Percentiles rank a stretch among this genome's conserved stretches.
Evolutionary conservation across 805 yeast genomes (phyloP).

Genomic region (Ogataea nitratoaversa): DNA sequence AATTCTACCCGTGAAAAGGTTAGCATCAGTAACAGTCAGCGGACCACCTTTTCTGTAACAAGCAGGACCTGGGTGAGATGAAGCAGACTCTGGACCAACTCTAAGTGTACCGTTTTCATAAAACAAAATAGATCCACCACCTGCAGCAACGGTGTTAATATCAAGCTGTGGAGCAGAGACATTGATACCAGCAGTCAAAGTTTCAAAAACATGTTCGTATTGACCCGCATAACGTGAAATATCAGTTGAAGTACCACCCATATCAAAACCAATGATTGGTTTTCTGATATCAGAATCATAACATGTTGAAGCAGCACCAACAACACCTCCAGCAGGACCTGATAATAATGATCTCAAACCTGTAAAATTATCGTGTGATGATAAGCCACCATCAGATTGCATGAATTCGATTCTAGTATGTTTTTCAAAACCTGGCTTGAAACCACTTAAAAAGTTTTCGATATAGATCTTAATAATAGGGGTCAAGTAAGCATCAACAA

Average conservation of each 20-base stretch:
- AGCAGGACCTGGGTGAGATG: conserved; percentile 88
- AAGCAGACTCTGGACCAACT: conserved; percentile 85
- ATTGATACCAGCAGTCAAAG: conserved; percentile 31
- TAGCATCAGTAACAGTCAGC: conserved; percentile 82
- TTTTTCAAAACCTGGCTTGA: conserved; percentile 44
- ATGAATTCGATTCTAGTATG: conserved; percentile 72
- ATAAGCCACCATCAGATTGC: conserved; percentile 97
- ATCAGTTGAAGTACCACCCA: conserved; percentile 38
- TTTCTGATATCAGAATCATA: conserved; percentile 46
- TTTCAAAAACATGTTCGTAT: conserved; percentile 29
- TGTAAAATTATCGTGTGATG: conserved; percentile 76
- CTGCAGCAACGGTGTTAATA: conserved; percentile 31
- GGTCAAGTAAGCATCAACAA: conserved; percentile 79
- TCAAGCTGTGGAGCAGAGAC: conserved; percentile 34
- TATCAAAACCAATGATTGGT: conserved; percentile 61
- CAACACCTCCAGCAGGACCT: conserved; percentile 98
- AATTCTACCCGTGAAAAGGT: conserved; percentile 65
- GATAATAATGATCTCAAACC: conserved; percentile 86
- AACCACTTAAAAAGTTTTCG: conserved; percentile 59
- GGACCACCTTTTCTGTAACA: conserved; percentile 88
- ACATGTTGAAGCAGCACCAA: conserved; percentile 85
- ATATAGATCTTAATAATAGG: conserved; percentile 72
- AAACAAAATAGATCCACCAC: conserved; percentile 59
- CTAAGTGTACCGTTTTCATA: conserved; percentile 70
- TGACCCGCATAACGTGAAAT: conserved; percentile 33